A percentile compares a stretch with the other conserved stretches of the same genome.
These are phyloP conservation scores for Drechslerella coelobrocha DNA, from an alignment of 2,329 filamentous ascomycete species.

Conservation along the genomic window DNA sequence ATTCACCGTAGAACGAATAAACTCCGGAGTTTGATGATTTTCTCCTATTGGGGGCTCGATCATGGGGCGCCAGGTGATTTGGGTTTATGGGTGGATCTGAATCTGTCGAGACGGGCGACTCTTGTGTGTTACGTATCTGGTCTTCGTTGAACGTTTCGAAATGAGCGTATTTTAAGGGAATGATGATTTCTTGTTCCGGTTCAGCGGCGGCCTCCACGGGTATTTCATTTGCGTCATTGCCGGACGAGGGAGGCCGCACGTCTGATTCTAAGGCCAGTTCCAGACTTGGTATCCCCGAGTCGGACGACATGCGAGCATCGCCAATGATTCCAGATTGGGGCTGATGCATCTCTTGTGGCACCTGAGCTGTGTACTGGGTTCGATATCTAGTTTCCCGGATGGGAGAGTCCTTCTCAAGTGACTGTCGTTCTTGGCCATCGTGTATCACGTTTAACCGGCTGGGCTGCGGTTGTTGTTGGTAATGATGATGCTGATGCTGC, in stretches of 20 bases:
- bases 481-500: background rate
- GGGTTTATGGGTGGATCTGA: slow-evolving; percentile 61
- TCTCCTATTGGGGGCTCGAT: slow-evolving; percentile 45
- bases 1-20: slow-evolving; percentile 49
- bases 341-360: slow-evolving; percentile 46
- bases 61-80: slow-evolving; percentile 47
- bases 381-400: slow-evolving; percentile 49
- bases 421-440: slow-evolving; percentile 36
- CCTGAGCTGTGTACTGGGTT: slow-evolving; percentile 48
- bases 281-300: slow-evolving; percentile 37
- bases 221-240: slow-evolving; percentile 15
- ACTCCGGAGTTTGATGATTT: slow-evolving; percentile 36
- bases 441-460: slow-evolving; percentile 39
- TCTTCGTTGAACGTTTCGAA: slow-evolving; percentile 47
- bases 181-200: slow-evolving; percentile 30
- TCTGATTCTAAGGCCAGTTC: slow-evolving; percentile 28
- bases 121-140: slow-evolving; percentile 51
- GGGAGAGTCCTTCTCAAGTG: slow-evolving; percentile 45
- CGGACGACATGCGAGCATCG: slow-evolving; percentile 42
- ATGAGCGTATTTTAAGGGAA: slow-evolving; percentile 46
- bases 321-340: slow-evolving; percentile 46
- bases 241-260: slow-evolving; percentile 23
- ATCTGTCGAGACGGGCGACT: slow-evolving; percentile 65
- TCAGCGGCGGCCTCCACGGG: slow-evolving; percentile 12
- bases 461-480: slow-evolving; percentile 16